These are phyloP conservation scores for Amesomyces nigricolor DNA, from an alignment of 2,329 filamentous ascomycete species.

Conservation along the genomic window DNA sequence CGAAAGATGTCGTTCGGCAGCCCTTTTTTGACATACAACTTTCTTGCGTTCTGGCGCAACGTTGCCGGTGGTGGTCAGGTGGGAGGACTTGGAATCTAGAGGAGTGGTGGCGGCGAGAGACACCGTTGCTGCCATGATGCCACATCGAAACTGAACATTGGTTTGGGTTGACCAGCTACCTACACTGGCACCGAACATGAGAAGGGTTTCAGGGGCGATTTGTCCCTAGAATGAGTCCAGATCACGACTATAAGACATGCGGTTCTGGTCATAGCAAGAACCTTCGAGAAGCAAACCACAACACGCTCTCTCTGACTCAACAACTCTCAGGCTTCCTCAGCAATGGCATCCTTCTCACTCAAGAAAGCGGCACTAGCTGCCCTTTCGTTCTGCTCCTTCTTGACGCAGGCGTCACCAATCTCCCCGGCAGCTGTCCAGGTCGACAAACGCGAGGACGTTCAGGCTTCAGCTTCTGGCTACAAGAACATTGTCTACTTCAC, in stretches of 20 bases:
- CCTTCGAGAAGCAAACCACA: not conserved
- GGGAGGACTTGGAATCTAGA: not conserved
- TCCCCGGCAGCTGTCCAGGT: not conserved
- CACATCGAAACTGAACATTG: too few species aligned
- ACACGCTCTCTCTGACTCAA: not conserved
- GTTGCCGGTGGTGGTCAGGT: constrained; percentile 6
- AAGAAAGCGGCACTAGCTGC: constrained; percentile 12
- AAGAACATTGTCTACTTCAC: constrained; percentile 44
- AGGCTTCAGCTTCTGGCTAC: constrained; percentile 26
- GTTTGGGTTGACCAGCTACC: too few species aligned
- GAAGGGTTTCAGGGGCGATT: too few species aligned
- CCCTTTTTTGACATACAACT: too few species aligned
- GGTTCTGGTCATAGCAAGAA: not conserved
- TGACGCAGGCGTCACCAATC: constrained; percentile 8
- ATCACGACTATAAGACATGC: too few species aligned
- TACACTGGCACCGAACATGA: too few species aligned
- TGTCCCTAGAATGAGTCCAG: too few species aligned
- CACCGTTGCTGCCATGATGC: too few species aligned
- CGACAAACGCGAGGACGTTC: not conserved
- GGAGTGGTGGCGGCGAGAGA: not conserved
- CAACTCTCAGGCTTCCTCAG: not conserved
- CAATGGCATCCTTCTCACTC: constrained; percentile 1
- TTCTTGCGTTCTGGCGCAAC: constrained; percentile 2
- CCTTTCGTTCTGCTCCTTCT: constrained; percentile 16
- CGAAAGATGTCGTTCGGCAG: not conserved